Evolutionary conservation across 768 basidiomycete species (phyloP).

Genomic region (Calocybe cyanea): DNA sequence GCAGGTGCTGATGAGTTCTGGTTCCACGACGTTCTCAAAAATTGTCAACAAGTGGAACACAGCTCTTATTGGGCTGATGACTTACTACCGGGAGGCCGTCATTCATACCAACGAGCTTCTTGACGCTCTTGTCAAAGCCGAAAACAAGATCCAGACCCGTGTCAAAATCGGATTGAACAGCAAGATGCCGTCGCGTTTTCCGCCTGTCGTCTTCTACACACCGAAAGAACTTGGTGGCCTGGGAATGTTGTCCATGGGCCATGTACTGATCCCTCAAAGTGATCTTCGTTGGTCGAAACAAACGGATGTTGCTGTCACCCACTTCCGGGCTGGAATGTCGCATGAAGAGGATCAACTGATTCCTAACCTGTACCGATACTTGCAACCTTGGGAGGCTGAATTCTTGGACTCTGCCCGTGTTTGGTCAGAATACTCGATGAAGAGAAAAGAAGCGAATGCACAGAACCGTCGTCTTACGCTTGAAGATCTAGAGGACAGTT

Average conservation of each 20-base stretch:
- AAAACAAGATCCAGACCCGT: constrained; percentile 99
- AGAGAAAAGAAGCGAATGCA: constrained; percentile 98
- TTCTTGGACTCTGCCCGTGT: constrained; percentile 98
- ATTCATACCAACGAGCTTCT: constrained; percentile 96
- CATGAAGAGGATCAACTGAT: constrained; percentile 94
- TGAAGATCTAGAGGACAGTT: constrained; percentile 97
- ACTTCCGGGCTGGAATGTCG: constrained; percentile 99
- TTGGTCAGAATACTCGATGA: constrained; percentile 99
- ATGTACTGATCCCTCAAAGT: constrained; percentile 96
- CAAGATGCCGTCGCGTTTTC: constrained; percentile 99
- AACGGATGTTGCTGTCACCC: constrained; percentile 94
- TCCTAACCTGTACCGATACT: constrained; percentile 94
- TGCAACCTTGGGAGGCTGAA: constrained; percentile 97
- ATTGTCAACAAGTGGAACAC: constrained; percentile 99
- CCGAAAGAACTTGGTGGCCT: constrained; percentile 98
- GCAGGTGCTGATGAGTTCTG: constrained; percentile 97
- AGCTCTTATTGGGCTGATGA: constrained; percentile 93
- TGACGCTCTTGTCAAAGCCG: constrained; percentile 94
- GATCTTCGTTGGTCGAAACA: constrained; percentile 98
- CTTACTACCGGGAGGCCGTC: constrained; percentile 96
- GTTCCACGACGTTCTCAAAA: constrained; percentile 98
- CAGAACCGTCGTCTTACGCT: constrained; percentile 95
- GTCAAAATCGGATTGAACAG: constrained; percentile 99
- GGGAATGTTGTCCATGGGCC: constrained; percentile 99
- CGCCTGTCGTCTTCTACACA: constrained; percentile 93